Evolutionary conservation across 129 eudicot species (phyloP), one percentile per base, ranked within the genome.

Genomic region (Flaveria robusta): DNA sequence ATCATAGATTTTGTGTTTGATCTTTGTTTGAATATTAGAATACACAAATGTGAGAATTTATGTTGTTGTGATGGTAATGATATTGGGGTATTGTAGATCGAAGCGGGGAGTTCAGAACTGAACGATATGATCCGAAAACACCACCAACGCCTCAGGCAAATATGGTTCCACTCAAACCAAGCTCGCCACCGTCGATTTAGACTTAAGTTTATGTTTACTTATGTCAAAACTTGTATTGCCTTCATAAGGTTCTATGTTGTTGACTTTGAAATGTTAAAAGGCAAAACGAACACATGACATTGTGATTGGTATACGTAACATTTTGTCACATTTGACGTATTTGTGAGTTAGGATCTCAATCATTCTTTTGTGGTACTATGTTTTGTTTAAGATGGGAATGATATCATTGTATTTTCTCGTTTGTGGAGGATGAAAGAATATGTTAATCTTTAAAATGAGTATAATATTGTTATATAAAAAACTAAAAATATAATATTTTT

Each of bases 61-160:
- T 23, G 39, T 4, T 11, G n/a, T 59, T 16, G n/a, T 10, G 24
- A 58, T 58, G 19, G 9, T 78, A 46, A 29, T 11, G 64, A 62
- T 71, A 41, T 54, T 37, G 22, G 7, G 55, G 27, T 79, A 27
- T 54, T 27, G 64, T 74, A 80, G 83, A 51, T 66, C 62, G 60
- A 74, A 34, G 70, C 19, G 79, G 64, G 27, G 59, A 16, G 0
- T 80, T 51, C 52, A 73, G 59, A 54, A 55, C 74, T 5, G 75
- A 80, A 42, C 62, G 83, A 64, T 80, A 73, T 73, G 83, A 74
- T 80, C 74, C 83, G 74, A 74, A 75, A 80, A 43, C 83, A 74
- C 83, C 83, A 73, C 83, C 83, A 23, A 20, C 79, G 18, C 79
- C 83, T 42, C 52, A 73, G 22, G 83, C 70, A 67, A 80, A 80